Base-by-base conservation (phyloP, 2,329 filamentous ascomycete genomes). In the Exophiala mesophila region DNA sequence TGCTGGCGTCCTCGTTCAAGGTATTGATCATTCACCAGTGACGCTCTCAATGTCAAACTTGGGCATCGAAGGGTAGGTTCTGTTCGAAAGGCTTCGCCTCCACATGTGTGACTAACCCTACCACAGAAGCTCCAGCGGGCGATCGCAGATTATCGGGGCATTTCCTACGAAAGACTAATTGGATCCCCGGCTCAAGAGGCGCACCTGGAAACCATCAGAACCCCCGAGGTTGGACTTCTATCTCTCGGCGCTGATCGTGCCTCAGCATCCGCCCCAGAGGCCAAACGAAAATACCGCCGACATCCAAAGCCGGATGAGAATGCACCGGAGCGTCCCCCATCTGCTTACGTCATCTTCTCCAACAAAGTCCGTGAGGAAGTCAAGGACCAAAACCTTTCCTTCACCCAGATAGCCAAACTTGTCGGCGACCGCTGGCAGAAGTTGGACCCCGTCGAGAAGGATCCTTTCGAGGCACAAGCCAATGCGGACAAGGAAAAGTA, bases 341-440 rank as follows among this genome's bases (percentile, higher is more conserved):
- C 85, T 3, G 86, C 85, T 36, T 90, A 90, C 64, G 86, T 90
- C 9, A 76, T 90, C 12, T 92, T 92, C 58, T 89, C 86, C 1
- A 90, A 90, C 56, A 85, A 52, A 29, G 47, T 88, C 64, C 78
- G 86, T 55, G 86, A 90, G 55, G 78, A 85, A 16, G 65, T 90
- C 17, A 88, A 85, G 59, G 83, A 80, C 3, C 80, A 84, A 45
- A 85, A 83, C 35, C 66, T 90, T 3, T 84, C 82, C 1, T 92
- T 92, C 55, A 88, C 85, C 1, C 85, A 89, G 57, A 88, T 90
- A 50, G 85, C 85, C 8, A 89, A 89, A 57, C 68, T 88, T 1
- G 85, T 89, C 1, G 85, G 85, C 5, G 85, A 90, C 58, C 78
- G 84, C 57, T 90, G 85, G 85, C 85, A 90, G 59, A 81, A 78